Percentiles rank a stretch among this genome's conserved stretches.
phyloP scores from a whole-genome alignment of 192 early-diverging fungal species.

The Radiomyces spectabilis region DNA sequence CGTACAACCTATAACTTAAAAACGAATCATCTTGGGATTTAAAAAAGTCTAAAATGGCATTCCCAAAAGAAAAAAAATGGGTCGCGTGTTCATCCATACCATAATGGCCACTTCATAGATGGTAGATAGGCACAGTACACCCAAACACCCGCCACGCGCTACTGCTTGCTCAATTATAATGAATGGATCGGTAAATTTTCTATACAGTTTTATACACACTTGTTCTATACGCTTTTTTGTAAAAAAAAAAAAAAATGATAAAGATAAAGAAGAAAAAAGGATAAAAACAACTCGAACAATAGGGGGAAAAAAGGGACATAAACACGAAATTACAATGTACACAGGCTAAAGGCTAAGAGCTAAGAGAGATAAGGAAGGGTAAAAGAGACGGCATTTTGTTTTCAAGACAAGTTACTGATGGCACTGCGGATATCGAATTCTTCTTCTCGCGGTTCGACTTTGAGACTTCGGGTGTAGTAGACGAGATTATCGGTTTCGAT shows the following conservation, averaged over 20 bases:
- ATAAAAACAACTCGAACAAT: background rate
- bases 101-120: no score
- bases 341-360: background rate
- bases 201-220: no score
- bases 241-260: background rate
- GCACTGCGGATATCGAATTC: slow-evolving; percentile 7
- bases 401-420: background rate
- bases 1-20: no score
- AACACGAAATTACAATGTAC: background rate
- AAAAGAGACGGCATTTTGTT: background rate
- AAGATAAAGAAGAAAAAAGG: background rate
- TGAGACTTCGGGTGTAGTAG: slow-evolving; percentile 67
- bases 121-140: no score
- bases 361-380: background rate
- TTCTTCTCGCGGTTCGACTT: slow-evolving; percentile 64
- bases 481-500: slow-evolving; percentile 56
- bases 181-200: no score
- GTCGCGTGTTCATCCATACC: no score
- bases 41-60: no score
- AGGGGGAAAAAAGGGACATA: background rate
- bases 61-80: no score
- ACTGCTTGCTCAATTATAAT: no score
- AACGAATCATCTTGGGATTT: no score
- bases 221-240: no score
- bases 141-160: no score